Evolutionary conservation across 495 filamentous ascomycete species (phyloP).

Genomic region (Hypoxylon fuscum): DNA sequence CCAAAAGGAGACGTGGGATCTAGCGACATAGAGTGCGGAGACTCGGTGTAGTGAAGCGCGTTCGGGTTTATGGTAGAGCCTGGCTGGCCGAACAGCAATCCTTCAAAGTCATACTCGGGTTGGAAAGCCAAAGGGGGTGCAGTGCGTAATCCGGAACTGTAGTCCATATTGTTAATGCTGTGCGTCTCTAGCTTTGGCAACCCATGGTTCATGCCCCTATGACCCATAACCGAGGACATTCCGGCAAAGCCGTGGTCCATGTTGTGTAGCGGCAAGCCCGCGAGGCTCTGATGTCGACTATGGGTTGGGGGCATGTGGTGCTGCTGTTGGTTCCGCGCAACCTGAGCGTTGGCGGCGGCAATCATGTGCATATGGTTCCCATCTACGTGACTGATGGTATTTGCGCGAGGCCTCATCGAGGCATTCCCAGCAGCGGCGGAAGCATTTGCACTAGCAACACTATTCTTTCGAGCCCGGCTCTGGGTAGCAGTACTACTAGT

Average conservation of each 20-base stretch:
- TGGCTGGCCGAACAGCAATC: slow-evolving; percentile 70
- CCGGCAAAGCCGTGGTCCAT: slow-evolving; percentile 67
- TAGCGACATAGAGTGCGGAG: slow-evolving; percentile 75
- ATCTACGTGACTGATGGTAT: slow-evolving; percentile 97
- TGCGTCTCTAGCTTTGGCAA: slow-evolving; percentile 88
- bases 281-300: slow-evolving; percentile 72
- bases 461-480: slow-evolving; percentile 90
- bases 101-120: slow-evolving; percentile 78
- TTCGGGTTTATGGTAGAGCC: slow-evolving; percentile 91
- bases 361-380: slow-evolving; percentile 75
- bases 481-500: slow-evolving; percentile 74
- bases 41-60: slow-evolving; percentile 90
- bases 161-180: slow-evolving; percentile 62
- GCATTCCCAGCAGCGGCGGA: slow-evolving; percentile 56
- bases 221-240: slow-evolving; percentile 72
- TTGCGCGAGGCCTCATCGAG: slow-evolving; percentile 87
- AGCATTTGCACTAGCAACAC: slow-evolving; percentile 71
- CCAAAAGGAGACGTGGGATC: slow-evolving; percentile 80
- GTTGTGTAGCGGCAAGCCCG: slow-evolving; percentile 70
- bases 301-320: slow-evolving; percentile 61
- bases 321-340: slow-evolving; percentile 59
- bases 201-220: slow-evolving; percentile 70
- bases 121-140: slow-evolving; percentile 79
- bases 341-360: slow-evolving; percentile 62
- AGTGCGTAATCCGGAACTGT: slow-evolving; percentile 74